Conservation (phyloP, 306 rosid species). For the Prosopis cineraria region DNA sequence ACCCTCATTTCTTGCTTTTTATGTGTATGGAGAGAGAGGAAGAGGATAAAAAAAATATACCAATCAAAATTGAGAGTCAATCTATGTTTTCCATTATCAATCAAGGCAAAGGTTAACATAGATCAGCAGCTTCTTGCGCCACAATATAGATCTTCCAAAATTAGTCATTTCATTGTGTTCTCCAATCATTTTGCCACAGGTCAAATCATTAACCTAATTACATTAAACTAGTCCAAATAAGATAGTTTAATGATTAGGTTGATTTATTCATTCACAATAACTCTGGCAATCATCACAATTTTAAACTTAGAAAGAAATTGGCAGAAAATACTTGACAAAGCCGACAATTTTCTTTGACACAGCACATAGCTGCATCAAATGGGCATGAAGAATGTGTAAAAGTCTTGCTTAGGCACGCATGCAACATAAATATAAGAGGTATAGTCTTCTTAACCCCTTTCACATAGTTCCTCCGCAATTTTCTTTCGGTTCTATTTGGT, state of each 20-base stretch:
- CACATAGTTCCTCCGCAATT: not conserved
- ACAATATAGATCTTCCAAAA: not conserved
- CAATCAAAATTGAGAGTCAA: not conserved
- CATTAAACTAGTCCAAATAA: not conserved
- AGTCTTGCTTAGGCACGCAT: slow-evolving; percentile 67
- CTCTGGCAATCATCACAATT: not conserved
- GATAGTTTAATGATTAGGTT: not conserved
- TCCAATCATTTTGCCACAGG: not conserved
- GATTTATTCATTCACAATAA: not conserved
- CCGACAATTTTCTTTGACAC: slow-evolving; percentile 32
- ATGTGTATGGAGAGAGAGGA: not conserved
- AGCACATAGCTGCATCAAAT: slow-evolving; percentile 83
- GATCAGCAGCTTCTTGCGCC: no score
- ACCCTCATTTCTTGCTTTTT: not conserved
- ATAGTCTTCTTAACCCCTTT: slow-evolving; percentile 13
- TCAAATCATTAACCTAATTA: not conserved
- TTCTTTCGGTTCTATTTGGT: not conserved
- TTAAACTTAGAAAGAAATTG: not conserved
- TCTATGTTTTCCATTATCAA: not conserved
- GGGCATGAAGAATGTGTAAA: slow-evolving; percentile 79
- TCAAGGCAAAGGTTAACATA: no score
- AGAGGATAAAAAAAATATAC: not conserved
- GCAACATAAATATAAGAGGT: slow-evolving; percentile 68
- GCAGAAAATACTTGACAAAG: slow-evolving; percentile 11
- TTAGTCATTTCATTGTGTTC: not conserved